Conservation (phyloP, 2,329 filamentous ascomycete genomes). For the Penicillium sp. region DNA sequence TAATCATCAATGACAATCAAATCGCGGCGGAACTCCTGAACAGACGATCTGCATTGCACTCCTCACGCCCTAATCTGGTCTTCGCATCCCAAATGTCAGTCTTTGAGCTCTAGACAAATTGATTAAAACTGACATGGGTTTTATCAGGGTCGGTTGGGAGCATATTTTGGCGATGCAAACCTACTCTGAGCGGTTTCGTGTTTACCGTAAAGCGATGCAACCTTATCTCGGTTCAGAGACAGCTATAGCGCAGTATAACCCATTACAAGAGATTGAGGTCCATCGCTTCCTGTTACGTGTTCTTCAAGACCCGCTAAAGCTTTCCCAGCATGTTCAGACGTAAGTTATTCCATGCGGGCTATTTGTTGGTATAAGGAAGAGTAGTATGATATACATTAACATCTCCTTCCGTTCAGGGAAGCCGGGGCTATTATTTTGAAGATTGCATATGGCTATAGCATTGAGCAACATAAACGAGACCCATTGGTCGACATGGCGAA, state of each 20-base stretch:
- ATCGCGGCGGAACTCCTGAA: constrained; percentile 44
- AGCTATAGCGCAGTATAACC: constrained; percentile 47
- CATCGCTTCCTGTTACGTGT: constrained; percentile 53
- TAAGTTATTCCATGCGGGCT: constrained; percentile 25
- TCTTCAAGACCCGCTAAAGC: constrained; percentile 45
- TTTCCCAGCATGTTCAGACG: constrained; percentile 53
- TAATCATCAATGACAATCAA: constrained; percentile 44
- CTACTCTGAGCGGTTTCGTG: constrained; percentile 47
- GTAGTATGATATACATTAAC: not conserved
- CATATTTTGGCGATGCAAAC: constrained; percentile 37
- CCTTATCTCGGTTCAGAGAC: constrained; percentile 49
- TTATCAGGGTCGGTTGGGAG: constrained; percentile 48
- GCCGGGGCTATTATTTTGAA: constrained; percentile 51
- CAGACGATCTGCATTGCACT: constrained; percentile 37
- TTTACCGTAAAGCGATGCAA: constrained; percentile 54
- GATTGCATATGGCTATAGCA: constrained; percentile 54
- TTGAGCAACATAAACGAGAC: constrained; percentile 48
- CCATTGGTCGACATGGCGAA: constrained; percentile 53
- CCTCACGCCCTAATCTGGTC: constrained; percentile 38
- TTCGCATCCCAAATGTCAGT: constrained; percentile 48
- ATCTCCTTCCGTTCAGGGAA: constrained; percentile 32
- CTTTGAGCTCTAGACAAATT: not conserved
- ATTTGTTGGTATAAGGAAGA: too few relatives aligned
- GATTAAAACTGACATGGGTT: not conserved
- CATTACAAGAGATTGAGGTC: constrained; percentile 53